These are phyloP conservation scores for Comarum palustre DNA, from an alignment of 306 rosid species.

Conservation along the genomic window DNA sequence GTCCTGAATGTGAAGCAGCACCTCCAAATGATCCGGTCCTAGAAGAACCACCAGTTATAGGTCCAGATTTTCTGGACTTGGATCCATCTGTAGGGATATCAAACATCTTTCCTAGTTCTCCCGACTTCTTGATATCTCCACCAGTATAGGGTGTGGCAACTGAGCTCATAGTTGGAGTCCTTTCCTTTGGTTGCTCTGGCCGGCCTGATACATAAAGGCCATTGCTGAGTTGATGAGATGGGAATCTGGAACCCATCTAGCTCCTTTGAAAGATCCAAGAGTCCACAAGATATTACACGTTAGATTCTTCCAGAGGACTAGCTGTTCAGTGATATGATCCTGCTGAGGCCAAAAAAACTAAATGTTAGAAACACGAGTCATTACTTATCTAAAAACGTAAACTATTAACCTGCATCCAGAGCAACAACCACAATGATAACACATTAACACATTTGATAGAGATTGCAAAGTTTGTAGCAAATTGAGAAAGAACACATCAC, in stretches of 20 bases:
- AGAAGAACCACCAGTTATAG: constrained; percentile 59
- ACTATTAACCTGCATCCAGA: background rate
- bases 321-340: constrained; percentile 1
- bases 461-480: background rate
- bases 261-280: constrained; percentile 37
- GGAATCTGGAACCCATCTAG: constrained; percentile 93
- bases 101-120: constrained; percentile 96
- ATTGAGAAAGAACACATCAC: background rate
- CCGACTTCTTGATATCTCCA: constrained; percentile 91
- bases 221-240: constrained; percentile 98
- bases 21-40: constrained; percentile 92
- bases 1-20: constrained; percentile 93
- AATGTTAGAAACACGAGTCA: background rate
- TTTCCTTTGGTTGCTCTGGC: constrained; percentile 97
- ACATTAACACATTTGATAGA: background rate
- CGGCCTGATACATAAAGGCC: constrained; percentile 97
- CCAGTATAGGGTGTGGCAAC: constrained; percentile 93
- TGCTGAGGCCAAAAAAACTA: background rate
- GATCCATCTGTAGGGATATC: constrained; percentile 87
- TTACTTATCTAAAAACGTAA: background rate
- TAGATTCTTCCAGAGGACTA: background rate
- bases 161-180: constrained; percentile 91
- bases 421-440: background rate
- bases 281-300: constrained; percentile 1
- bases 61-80: constrained; percentile 95